phyloP scores from a whole-genome alignment of 2,329 filamentous ascomycete species.

The Pseudogymnoascus sp. region DNA sequence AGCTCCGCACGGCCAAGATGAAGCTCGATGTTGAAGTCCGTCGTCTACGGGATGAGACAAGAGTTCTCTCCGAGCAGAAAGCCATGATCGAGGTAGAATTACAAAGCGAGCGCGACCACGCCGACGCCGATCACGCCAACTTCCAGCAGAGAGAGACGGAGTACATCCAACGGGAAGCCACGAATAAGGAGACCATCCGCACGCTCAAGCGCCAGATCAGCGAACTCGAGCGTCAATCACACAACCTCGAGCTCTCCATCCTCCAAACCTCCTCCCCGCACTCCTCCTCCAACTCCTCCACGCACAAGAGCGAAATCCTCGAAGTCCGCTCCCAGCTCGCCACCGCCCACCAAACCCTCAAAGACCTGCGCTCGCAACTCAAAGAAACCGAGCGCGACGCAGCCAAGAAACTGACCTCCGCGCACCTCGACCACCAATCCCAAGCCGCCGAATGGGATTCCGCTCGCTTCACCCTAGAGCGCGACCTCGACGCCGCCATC shows the following conservation, averaged over 20 bases:
- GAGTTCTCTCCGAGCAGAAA: constrained; percentile 47
- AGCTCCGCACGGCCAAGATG: constrained; percentile 58
- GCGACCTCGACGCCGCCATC: constrained; percentile 39
- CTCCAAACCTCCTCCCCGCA: constrained; percentile 39
- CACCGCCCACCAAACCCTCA: constrained; percentile 50
- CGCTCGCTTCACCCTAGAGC: constrained; percentile 28
- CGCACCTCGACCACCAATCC: constrained; percentile 44
- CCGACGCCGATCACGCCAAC: constrained; percentile 34
- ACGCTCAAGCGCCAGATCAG: constrained; percentile 56
- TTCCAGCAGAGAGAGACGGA: constrained; percentile 51
- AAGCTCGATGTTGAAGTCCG: constrained; percentile 62
- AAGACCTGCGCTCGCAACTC: constrained; percentile 45
- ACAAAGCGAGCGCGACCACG: constrained; percentile 58
- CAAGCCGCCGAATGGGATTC: constrained; percentile 33
- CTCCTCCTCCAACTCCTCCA: constrained; percentile 41
- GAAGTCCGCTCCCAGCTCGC: constrained; percentile 54
- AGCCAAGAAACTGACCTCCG: constrained; percentile 33
- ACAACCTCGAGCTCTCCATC: constrained; percentile 53
- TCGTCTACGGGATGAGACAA: constrained; percentile 57
- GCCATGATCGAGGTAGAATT: constrained; percentile 54
- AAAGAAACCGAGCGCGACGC: constrained; percentile 39
- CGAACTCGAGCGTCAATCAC: constrained; percentile 59
- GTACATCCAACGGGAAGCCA: constrained; percentile 55
- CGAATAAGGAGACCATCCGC: constrained; percentile 55
- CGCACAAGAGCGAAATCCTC: constrained; percentile 47